Conservation (phyloP, 306 rosid genomes). For the Cicer judaicum region DNA sequence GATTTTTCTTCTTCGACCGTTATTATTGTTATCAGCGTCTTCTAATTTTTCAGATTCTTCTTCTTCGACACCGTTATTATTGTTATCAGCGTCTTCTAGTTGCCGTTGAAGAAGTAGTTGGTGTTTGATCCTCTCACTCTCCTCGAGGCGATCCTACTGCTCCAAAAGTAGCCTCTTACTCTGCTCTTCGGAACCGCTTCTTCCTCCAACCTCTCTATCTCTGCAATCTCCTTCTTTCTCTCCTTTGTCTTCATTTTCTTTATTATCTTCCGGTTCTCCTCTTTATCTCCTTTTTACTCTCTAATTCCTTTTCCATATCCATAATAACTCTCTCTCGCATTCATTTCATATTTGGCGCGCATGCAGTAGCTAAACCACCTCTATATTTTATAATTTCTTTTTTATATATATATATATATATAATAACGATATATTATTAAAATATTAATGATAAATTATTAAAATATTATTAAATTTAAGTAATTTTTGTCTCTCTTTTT, state of each 20-base stretch:
- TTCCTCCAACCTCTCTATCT: slow-evolving; percentile 58
- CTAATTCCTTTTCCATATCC: neutral
- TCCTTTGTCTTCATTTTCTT: slow-evolving; percentile 83
- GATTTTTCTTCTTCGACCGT: neutral
- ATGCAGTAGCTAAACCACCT: no score
- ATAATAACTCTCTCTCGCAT: neutral
- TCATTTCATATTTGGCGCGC: no score
- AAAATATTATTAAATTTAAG: no score
- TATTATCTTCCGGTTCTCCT: slow-evolving; percentile 82
- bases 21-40: neutral
- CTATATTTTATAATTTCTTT: no score
- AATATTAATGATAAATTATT: no score
- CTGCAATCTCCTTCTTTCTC: slow-evolving; percentile 66
- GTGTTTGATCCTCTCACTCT: slow-evolving; percentile 57
- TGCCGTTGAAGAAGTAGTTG: neutral
- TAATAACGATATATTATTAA: no score
- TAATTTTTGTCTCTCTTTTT: no score
- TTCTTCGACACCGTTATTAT: neutral
- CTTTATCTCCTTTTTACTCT: slow-evolving; percentile 4
- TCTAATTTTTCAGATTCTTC: slow-evolving; percentile 29
- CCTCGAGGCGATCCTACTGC: slow-evolving; percentile 57
- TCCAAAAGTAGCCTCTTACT: slow-evolving; percentile 48
- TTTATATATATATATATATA: no score
- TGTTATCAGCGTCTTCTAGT: neutral
- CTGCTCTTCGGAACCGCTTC: slow-evolving; percentile 75